Percentiles rank a stretch among this genome's conserved stretches.
These are phyloP conservation scores for Poterioochromonas sp. DNA, from an alignment of 352 stramenopile species.

Conservation along the genomic window DNA sequence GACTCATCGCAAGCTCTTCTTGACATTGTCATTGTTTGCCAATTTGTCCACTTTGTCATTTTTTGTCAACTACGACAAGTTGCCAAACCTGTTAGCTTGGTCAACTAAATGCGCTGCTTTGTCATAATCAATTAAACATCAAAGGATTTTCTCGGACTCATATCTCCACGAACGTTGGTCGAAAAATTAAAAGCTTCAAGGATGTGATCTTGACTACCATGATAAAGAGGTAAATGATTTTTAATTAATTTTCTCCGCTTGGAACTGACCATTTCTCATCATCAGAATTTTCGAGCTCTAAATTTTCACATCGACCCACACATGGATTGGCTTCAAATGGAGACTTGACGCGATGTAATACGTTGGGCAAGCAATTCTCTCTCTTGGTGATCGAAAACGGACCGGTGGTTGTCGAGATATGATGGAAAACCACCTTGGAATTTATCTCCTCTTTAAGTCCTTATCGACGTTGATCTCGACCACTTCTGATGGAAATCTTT, in stretches of 20 bases:
- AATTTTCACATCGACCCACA: slow-evolving; percentile 13
- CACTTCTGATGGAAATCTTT: slow-evolving; percentile 14
- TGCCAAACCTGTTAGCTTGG: too few relatives aligned
- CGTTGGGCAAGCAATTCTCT: slow-evolving; percentile 8
- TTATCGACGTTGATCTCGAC: not conserved
- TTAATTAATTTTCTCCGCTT: slow-evolving; percentile 17
- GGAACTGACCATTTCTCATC: slow-evolving; percentile 12
- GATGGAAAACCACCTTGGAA: slow-evolving; percentile 12
- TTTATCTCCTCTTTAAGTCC: slow-evolving; percentile 11
- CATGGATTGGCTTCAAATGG: slow-evolving; percentile 12
- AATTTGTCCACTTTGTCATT: too few relatives aligned
- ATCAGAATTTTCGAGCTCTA: slow-evolving; percentile 10
- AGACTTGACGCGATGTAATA: slow-evolving; percentile 13
- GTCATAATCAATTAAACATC: slow-evolving; percentile 16
- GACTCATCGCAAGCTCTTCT: too few relatives aligned
- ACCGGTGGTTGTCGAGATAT: slow-evolving; percentile 10
- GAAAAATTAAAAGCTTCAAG: slow-evolving; percentile 17
- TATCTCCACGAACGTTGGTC: slow-evolving; percentile 10
- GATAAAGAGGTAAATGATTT: slow-evolving; percentile 16
- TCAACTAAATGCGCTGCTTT: slow-evolving; percentile 10
- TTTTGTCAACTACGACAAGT: too few relatives aligned
- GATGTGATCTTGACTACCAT: slow-evolving; percentile 8
- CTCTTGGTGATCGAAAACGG: slow-evolving; percentile 10
- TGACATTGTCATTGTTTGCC: too few relatives aligned
- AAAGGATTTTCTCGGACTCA: slow-evolving; percentile 12